Conservation (phyloP, 371 early-diverging fungal species). For the Syncephalastrum racemosum region DNA sequence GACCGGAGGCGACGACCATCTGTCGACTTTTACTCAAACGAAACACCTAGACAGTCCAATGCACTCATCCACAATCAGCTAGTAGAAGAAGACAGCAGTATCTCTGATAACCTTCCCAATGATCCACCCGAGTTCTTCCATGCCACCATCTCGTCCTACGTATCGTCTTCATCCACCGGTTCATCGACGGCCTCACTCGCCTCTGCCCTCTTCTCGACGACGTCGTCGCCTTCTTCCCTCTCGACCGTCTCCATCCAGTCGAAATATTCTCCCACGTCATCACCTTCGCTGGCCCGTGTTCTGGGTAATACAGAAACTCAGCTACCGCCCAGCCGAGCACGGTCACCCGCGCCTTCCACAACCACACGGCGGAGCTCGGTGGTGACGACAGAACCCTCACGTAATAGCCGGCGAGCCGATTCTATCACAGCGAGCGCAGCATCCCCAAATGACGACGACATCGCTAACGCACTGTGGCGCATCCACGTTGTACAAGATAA, state of each 20-base stretch:
- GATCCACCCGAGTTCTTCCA: conserved; percentile 8
- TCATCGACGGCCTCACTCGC: conserved; percentile 6
- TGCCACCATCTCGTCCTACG: conserved; percentile 6
- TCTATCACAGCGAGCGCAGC: neutral
- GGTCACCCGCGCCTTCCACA: neutral
- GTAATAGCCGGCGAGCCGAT: neutral
- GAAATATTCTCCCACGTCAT: conserved; percentile 1
- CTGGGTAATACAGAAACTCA: neutral
- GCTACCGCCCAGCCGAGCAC: conserved; percentile 6
- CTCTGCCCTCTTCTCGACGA: conserved; percentile 15
- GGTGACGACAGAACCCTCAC: neutral
- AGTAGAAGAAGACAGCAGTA: conserved; percentile 1
- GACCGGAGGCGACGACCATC: neutral
- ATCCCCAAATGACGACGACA: neutral
- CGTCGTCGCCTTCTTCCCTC: conserved; percentile 14
- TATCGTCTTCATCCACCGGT: conserved; percentile 7
- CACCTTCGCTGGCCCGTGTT: neutral
- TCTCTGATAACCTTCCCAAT: conserved; percentile 10
- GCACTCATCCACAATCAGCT: neutral
- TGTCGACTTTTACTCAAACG: conserved; percentile 15
- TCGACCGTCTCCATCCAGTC: conserved; percentile 17
- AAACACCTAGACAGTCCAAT: conserved; percentile 2
- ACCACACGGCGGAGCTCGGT: neutral
- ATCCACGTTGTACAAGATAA: conserved; percentile 1
- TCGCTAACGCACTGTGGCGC: neutral